These are phyloP conservation scores for Gossypium davidsonii DNA, from an alignment of 441 rosid species.

Conservation along the genomic window DNA sequence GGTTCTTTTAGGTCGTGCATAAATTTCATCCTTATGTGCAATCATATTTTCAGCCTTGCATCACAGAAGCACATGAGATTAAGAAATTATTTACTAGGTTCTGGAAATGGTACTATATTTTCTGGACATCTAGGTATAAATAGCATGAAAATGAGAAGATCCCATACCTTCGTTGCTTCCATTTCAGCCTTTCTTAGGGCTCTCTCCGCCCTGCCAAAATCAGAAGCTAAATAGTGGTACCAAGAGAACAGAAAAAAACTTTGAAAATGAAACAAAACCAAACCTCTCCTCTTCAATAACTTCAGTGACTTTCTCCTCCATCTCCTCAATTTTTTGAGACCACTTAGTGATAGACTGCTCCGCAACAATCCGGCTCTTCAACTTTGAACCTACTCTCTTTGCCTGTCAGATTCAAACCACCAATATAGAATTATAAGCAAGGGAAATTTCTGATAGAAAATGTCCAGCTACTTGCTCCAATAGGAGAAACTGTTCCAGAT, in stretches of 20 bases:
- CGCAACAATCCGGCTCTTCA: slow-evolving; percentile 78
- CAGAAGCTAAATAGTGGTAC: slow-evolving; percentile 14
- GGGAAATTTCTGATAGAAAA: not conserved
- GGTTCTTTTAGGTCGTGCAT: slow-evolving; percentile 83
- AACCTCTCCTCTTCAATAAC: slow-evolving; percentile 87
- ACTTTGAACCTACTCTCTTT: slow-evolving; percentile 84
- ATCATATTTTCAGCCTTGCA: slow-evolving; percentile 90
- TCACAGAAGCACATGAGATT: not conserved
- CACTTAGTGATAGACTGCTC: slow-evolving; percentile 89
- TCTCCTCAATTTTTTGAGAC: slow-evolving; percentile 78
- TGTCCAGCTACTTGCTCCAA: slow-evolving; percentile 2
- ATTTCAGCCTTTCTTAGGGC: slow-evolving; percentile 93
- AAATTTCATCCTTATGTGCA: slow-evolving; percentile 74
- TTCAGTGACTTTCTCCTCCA: slow-evolving; percentile 75
- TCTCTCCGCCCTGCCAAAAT: slow-evolving; percentile 70
- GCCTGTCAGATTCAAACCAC: slow-evolving; percentile 40
- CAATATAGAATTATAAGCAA: not conserved
- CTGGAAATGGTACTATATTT: not conserved
- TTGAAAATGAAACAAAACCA: slow-evolving; percentile 5
- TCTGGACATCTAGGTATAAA: not conserved
- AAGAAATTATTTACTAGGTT: not conserved
- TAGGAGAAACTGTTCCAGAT: not conserved
- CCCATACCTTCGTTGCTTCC: slow-evolving; percentile 85
- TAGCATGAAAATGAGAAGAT: not conserved
- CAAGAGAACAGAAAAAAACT: not conserved